phyloP scores from a whole-genome alignment of 2,329 filamentous ascomycete species.

The Aureobasidium sp. region DNA sequence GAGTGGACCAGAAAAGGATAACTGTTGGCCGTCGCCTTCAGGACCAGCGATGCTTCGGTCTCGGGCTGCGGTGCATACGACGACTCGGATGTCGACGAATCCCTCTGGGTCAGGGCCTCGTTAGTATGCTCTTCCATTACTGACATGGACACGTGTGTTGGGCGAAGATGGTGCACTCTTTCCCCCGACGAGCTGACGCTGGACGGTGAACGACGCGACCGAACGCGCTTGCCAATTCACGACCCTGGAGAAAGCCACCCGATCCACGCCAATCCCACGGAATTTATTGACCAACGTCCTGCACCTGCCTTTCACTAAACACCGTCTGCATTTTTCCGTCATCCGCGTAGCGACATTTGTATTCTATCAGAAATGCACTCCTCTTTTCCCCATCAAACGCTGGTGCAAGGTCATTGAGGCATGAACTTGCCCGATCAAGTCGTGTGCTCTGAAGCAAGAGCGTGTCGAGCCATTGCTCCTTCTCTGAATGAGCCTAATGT shows the following conservation, averaged over 20 bases:
- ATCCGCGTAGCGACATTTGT: neutral
- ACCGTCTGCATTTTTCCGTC: neutral
- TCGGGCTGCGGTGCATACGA: neutral
- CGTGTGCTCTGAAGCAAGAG: neutral
- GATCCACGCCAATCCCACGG: neutral
- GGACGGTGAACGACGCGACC: neutral
- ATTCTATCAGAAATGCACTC: neutral
- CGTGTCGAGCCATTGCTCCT: neutral
- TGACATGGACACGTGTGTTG: neutral
- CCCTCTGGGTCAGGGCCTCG: neutral
- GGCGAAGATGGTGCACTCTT: neutral
- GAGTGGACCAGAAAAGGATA: constrained; percentile 54
- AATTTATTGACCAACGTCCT: neutral
- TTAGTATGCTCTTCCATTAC: constrained; percentile 2
- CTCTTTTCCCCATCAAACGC: neutral
- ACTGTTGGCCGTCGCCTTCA: constrained; percentile 8
- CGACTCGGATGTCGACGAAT: neutral
- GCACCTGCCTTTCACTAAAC: neutral
- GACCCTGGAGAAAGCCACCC: neutral
- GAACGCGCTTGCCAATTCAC: neutral
- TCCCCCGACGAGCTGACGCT: neutral
- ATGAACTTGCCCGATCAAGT: neutral
- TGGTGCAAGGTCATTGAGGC: neutral
- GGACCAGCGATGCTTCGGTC: constrained; percentile 3
- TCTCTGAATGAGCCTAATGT: neutral